Base-by-base conservation (phyloP, 768 basidiomycete species). In the Xanthoconium stramineum region DNA sequence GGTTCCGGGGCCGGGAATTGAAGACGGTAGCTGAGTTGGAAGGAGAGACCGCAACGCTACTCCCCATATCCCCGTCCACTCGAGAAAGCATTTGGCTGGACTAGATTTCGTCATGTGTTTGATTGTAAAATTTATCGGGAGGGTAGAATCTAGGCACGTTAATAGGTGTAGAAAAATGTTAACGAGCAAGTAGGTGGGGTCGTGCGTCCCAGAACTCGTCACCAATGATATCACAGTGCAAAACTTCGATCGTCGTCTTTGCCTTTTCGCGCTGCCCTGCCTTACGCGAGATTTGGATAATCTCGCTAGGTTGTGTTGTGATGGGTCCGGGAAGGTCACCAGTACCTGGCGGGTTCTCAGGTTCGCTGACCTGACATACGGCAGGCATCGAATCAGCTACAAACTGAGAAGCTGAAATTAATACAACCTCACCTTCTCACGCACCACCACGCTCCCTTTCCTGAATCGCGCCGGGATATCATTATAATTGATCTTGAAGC, bases 401-500 rank as follows among this genome's bases (percentile, higher is more conserved):
- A 12, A 33, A 36, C 13, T 3, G 20, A 20, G 17, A 1, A 12
- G 2, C 13, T 19, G 50, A 11, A 6, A 17, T 37, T 9, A 2
- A 30, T 11, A 15, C 6, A 11, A 39, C 1, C 60, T 47, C 58
- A 81, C 86, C 73, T 81, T 76, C 60, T 86, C 79, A 54, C 93
- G 83, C 45, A 93, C 80, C 12, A 98, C 68, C 3, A 92, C 78
- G 61, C 89, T 94, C 12, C 97, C 97, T 68, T 95, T 96, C 49
- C 89, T 77, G 65, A 81, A 96, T 56, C 86, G 78, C 1, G 79
- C 76, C 10, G 87, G 78, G 6, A 95, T 69, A 7, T 79, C 73
- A 60, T 91, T 96, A 68, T 98, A 99, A 70, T 98, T 98, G 63
- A 96, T 84, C 5, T 80, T 78, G 65, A 94, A 98, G 14, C 79